These are phyloP conservation scores for Morella rubra DNA, from an alignment of 306 rosid species.

Conservation along the genomic window DNA sequence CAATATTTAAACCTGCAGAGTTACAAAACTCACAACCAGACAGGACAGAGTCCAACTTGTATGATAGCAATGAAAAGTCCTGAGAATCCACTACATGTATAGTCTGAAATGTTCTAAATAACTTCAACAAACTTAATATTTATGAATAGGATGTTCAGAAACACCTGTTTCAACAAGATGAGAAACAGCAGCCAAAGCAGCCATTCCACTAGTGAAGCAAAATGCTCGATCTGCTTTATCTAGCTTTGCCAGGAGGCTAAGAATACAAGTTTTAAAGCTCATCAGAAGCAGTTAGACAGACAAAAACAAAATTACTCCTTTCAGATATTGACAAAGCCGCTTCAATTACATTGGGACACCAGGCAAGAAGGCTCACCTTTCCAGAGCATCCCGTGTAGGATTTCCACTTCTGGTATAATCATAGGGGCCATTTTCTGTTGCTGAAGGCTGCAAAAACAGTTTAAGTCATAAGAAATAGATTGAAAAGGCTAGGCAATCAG, in stretches of 20 bases:
- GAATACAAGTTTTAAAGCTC: conserved; percentile 28
- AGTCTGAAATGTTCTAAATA: not conserved
- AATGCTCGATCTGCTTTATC: conserved; percentile 92
- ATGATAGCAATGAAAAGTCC: not conserved
- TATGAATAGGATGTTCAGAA: conserved; percentile 16
- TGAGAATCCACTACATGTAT: conserved; percentile 1
- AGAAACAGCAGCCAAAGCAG: conserved; percentile 81
- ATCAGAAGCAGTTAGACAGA: conserved; percentile 19
- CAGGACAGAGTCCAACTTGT: not conserved
- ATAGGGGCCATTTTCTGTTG: conserved; percentile 79
- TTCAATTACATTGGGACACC: conserved; percentile 8
- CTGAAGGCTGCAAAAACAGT: conserved; percentile 70
- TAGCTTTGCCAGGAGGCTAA: conserved; percentile 75
- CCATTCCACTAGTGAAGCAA: conserved; percentile 98
- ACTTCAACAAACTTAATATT: conserved; percentile 7
- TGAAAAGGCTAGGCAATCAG: conserved; percentile 5
- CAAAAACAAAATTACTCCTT: conserved; percentile 8
- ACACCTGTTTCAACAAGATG: conserved; percentile 78
- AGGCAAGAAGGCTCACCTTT: conserved; percentile 54
- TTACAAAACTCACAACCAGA: not conserved
- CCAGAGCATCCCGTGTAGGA: conserved; percentile 85
- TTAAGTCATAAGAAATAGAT: conserved; percentile 11
- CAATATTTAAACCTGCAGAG: not conserved
- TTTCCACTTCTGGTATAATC: conserved; percentile 95
- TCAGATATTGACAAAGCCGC: conserved; percentile 10